Base-by-base conservation (phyloP, 1,284 basidiomycete species). In the Sphagnurus paluster region DNA sequence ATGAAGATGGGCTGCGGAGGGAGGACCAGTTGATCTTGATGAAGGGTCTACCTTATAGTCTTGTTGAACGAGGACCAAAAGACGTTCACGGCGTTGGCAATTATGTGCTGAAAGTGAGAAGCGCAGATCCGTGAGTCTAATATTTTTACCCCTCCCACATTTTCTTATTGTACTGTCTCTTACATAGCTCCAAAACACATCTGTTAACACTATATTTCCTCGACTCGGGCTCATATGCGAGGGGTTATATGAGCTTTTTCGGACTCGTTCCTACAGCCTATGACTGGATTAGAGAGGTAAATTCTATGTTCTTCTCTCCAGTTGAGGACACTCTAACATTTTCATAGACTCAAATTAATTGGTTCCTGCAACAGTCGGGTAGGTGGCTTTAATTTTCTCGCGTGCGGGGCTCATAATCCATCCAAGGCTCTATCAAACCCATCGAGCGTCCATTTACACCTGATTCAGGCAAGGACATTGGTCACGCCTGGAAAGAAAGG, bases 181-280 rank as follows among this genome's bases (percentile, higher is more conserved):
- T n/a, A n/a, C n/a, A 53, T 14, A 91, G 89, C 23, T 92, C 90
- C n/a, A 85, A 79, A 62, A 92, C 84, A 1, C 90, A 94, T 53
- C 71, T 97, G 7, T 75, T 96, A 48, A 94, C 91, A 0, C 66
- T 98, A 3, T 98, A 98, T 68, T 93, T 98, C 74, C 70, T 98
- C 50, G 95, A 98, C 65, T 94, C 93, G 1, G 91, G 92, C 14
- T 72, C 82, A 0, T 92, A 92, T 62, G 74, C 81, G 17, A 78
- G 69, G 48, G 81, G 79, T 2, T 66, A 75, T 37, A 62, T 74
- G 21, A 77, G 84, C 56, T 82, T 72, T 67, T 77, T 77, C 53
- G 84, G 82, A 0, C 78, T 75, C 49, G 77, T 83, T 26, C 76
- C 82, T 0, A 80, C 80, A 0, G 84, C 84, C 48, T 93, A 93